Evolutionary conservation across 768 basidiomycete genomes (phyloP).

Genomic region (Xanthoconium purpureum): DNA sequence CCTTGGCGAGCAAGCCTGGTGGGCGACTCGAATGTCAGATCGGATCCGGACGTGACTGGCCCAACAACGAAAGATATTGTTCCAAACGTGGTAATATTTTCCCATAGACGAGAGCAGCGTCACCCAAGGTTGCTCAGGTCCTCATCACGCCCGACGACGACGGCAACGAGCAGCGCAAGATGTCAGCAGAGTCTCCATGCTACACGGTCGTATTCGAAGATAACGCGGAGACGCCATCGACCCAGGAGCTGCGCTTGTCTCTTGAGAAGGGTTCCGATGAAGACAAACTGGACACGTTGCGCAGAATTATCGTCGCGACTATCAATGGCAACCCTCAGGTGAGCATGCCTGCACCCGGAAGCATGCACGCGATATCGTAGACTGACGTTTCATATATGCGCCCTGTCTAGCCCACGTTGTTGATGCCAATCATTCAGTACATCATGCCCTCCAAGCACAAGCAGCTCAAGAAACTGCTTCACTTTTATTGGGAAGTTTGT

Average conservation of each 20-base stretch:
- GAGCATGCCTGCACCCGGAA: constrained; percentile 23
- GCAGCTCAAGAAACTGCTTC: constrained; percentile 92
- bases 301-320: constrained; percentile 89
- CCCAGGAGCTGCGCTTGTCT: constrained; percentile 73
- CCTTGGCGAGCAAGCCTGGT: too few species aligned
- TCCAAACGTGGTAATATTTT: constrained; percentile 6
- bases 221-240: constrained; percentile 69
- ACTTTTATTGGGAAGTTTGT: constrained; percentile 97
- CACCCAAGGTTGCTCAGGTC: neutral
- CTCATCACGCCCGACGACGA: constrained; percentile 12
- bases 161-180: constrained; percentile 12
- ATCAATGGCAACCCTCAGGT: constrained; percentile 95
- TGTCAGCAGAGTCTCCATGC: constrained; percentile 59
- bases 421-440: constrained; percentile 99
- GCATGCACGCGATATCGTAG: neutral
- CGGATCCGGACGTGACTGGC: too few species aligned
- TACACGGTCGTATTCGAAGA: constrained; percentile 80
- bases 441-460: constrained; percentile 95
- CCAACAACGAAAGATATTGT: too few species aligned
- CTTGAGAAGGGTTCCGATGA: constrained; percentile 97
- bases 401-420: constrained; percentile 65
- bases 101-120: neutral
- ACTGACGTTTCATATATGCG: neutral
- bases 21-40: too few species aligned
- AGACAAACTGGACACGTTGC: constrained; percentile 93